Percentiles rank a stretch among this genome's conserved stretches.
phyloP scores from a whole-genome alignment of 345 rosid species.

The Dimocarpus longan region DNA sequence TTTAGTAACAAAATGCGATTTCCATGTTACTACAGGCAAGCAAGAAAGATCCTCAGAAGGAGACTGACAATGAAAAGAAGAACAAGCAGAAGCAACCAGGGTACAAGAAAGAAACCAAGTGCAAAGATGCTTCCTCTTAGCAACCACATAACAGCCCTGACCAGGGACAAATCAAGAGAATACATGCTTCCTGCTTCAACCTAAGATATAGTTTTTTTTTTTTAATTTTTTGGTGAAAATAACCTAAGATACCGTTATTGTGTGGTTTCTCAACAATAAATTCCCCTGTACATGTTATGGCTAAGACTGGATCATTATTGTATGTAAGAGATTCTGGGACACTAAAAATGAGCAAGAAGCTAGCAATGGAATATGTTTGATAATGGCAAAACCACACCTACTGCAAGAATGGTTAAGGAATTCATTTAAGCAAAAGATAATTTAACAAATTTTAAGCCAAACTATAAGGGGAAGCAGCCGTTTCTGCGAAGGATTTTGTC shows the following conservation, averaged over 20 bases:
- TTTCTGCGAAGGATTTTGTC: background rate
- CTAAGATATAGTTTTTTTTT: background rate
- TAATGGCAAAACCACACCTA: background rate
- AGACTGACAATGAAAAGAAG: constrained; percentile 37
- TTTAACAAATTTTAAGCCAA: background rate
- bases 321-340: background rate
- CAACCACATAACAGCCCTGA: background rate
- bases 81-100: constrained; percentile 31
- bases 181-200: background rate
- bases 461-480: background rate
- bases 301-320: background rate
- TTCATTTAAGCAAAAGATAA: background rate
- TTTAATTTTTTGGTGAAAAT: too few species aligned
- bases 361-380: background rate
- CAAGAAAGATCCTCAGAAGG: constrained; percentile 40
- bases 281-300: background rate
- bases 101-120: constrained; percentile 33
- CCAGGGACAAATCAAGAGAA: background rate
- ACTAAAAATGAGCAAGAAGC: background rate
- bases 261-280: background rate
- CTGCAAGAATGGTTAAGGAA: background rate
- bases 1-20: background rate
- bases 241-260: background rate
- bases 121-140: constrained; percentile 25
- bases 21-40: constrained; percentile 33